Evolutionary conservation across 2,329 filamentous ascomycete species (phyloP).

Genomic region (Neonectria ditissima): DNA sequence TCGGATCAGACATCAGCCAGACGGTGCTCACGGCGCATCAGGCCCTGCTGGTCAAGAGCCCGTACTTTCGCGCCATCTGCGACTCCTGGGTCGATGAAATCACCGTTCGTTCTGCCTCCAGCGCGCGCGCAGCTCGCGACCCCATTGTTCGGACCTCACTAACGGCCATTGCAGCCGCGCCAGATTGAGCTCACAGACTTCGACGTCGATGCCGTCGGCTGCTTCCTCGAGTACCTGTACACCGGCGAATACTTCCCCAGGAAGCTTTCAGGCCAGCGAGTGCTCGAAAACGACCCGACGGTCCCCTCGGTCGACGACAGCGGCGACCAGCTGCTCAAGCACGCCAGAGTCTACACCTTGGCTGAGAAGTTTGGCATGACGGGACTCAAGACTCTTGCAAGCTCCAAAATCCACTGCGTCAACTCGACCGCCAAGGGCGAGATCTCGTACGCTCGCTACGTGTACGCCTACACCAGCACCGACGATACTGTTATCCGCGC

Average conservation of each 20-base stretch:
- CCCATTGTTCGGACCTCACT: neutral
- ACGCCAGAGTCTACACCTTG: slow-evolving; percentile 90
- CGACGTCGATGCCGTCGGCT: slow-evolving; percentile 51
- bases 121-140: neutral
- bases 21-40: slow-evolving; percentile 83
- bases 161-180: slow-evolving; percentile 60
- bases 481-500: slow-evolving; percentile 40
- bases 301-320: slow-evolving; percentile 77
- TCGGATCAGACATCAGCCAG: slow-evolving; percentile 71
- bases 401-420: slow-evolving; percentile 92
- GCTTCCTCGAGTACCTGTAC: slow-evolving; percentile 57
- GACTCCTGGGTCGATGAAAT: slow-evolving; percentile 70
- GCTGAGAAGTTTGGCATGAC: slow-evolving; percentile 80
- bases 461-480: slow-evolving; percentile 37
- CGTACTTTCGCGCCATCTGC: slow-evolving; percentile 76
- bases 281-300: slow-evolving; percentile 76
- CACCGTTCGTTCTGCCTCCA: slow-evolving; percentile 61
- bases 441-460: slow-evolving; percentile 85
- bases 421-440: slow-evolving; percentile 89
- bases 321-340: slow-evolving; percentile 87
- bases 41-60: slow-evolving; percentile 78
- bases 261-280: slow-evolving; percentile 70
- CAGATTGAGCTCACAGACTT: slow-evolving; percentile 71
- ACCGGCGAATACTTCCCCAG: slow-evolving; percentile 76
- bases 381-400: slow-evolving; percentile 79